phyloP scores from a whole-genome alignment of 2,329 filamentous ascomycete species.

The Amauroascus verrucosus region DNA sequence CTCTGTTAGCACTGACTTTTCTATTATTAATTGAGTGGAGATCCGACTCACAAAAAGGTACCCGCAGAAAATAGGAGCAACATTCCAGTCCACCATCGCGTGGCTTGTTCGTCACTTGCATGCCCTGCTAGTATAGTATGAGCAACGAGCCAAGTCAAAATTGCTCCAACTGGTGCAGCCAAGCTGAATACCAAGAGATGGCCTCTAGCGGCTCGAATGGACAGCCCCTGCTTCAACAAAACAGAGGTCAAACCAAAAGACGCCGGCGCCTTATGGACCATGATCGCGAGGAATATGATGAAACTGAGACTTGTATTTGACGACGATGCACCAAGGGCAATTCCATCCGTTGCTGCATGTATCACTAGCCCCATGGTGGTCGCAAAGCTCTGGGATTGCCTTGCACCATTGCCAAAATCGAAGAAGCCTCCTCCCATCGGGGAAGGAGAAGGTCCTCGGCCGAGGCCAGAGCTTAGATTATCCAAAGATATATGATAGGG shows the following conservation, averaged over 20 bases:
- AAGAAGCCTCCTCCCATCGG: constrained; percentile 30
- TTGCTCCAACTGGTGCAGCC: constrained; percentile 75
- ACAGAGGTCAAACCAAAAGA: constrained; percentile 90
- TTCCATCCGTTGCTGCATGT: constrained; percentile 87
- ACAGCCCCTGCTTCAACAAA: constrained; percentile 79
- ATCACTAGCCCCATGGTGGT: constrained; percentile 93
- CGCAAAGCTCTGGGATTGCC: constrained; percentile 46
- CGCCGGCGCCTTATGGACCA: constrained; percentile 94
- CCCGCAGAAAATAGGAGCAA: constrained; percentile 89
- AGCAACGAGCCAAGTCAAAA: constrained; percentile 72
- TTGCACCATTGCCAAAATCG: constrained; percentile 23
- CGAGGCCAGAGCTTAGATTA: constrained; percentile 54
- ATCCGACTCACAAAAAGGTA: constrained; percentile 70
- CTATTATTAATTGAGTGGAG: background rate
- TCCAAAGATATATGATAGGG: constrained; percentile 83
- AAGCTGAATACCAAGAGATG: constrained; percentile 87
- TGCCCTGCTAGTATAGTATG: constrained; percentile 53
- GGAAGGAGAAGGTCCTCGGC: constrained; percentile 33
- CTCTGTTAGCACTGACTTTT: background rate
- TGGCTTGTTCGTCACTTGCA: constrained; percentile 45
- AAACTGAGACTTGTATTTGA: constrained; percentile 70
- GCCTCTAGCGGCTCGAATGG: constrained; percentile 70
- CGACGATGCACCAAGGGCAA: constrained; percentile 85
- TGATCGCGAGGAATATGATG: constrained; percentile 90
- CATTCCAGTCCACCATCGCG: constrained; percentile 85